phyloP scores from a whole-genome alignment of 2,329 filamentous ascomycete genomes.

The Alternaria ventricosa region DNA sequence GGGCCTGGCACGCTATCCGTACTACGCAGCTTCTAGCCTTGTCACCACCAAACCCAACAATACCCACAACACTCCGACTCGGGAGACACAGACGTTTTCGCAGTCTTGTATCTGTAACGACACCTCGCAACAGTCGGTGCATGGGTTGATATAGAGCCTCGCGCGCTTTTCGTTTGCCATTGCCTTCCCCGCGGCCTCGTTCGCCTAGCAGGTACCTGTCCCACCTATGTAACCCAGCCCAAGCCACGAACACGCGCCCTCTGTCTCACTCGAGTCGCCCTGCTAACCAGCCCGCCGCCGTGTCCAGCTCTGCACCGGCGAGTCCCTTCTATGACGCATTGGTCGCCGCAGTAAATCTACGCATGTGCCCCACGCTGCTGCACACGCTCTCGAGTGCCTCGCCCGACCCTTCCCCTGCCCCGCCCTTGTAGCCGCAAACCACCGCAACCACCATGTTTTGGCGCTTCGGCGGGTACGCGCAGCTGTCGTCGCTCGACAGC shows the following conservation, averaged over 20 bases:
- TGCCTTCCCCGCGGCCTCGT: slow-evolving; percentile 14
- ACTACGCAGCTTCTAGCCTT: slow-evolving; percentile 15
- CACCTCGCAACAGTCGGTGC: slow-evolving; percentile 16
- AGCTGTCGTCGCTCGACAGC: slow-evolving; percentile 93
- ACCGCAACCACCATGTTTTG: slow-evolving; percentile 84
- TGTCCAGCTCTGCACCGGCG: slow-evolving; percentile 15
- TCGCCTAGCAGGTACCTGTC: slow-evolving; percentile 32
- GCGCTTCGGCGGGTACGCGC: slow-evolving; percentile 99
- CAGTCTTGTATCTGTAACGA: slow-evolving; percentile 27
- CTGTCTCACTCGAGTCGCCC: slow-evolving; percentile 15
- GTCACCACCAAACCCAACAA: slow-evolving; percentile 15
- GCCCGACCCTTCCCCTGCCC: slow-evolving; percentile 34
- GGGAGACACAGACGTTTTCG: neutral
- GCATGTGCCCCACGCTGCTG: slow-evolving; percentile 31
- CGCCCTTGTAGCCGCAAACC: slow-evolving; percentile 32
- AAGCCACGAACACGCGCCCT: slow-evolving; percentile 18
- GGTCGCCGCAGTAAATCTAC: slow-evolving; percentile 20
- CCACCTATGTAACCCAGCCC: slow-evolving; percentile 21
- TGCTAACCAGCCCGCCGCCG: slow-evolving; percentile 14
- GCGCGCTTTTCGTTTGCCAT: slow-evolving; percentile 20
- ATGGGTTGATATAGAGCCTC: slow-evolving; percentile 21
- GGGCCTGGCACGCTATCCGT: slow-evolving; percentile 10
- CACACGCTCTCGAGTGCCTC: slow-evolving; percentile 36
- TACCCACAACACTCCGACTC: slow-evolving; percentile 11
- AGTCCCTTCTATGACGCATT: slow-evolving; percentile 22